phyloP scores from a whole-genome alignment of 805 yeast genomes.

The Ogataea parapolymorpha region DNA sequence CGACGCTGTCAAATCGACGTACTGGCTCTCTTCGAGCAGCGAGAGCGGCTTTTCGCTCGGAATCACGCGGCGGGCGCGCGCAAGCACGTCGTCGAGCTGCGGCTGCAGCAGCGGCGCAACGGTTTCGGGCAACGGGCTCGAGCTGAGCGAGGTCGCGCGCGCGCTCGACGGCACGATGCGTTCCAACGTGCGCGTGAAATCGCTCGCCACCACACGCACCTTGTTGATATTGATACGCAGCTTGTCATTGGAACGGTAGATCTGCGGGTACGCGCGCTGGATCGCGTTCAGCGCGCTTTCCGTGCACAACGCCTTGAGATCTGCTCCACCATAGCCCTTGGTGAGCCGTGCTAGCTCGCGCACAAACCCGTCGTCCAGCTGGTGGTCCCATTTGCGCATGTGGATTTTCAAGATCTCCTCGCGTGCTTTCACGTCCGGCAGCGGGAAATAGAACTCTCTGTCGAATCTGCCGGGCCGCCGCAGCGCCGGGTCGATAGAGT shows the following conservation, averaged over 20 bases:
- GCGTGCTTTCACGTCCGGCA: slow-evolving; percentile 81
- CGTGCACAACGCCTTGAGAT: slow-evolving; percentile 87
- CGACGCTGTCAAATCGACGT: slow-evolving; percentile 46
- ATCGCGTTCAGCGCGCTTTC: slow-evolving; percentile 93
- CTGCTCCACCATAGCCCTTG: slow-evolving; percentile 98
- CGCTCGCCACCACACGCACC: slow-evolving; percentile 73
- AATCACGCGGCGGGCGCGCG: slow-evolving; percentile 51
- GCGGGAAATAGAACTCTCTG: slow-evolving; percentile 92
- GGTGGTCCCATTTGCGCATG: slow-evolving; percentile 85
- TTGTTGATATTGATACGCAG: slow-evolving; percentile 66
- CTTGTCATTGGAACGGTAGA: slow-evolving; percentile 72
- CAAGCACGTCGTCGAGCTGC: slow-evolving; percentile 45
- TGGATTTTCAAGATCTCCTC: slow-evolving; percentile 78
- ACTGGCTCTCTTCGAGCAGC: slow-evolving; percentile 66
- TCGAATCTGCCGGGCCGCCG: slow-evolving; percentile 97
- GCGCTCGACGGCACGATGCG: slow-evolving; percentile 92
- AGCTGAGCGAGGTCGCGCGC: slow-evolving; percentile 64
- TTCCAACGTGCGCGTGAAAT: slow-evolving; percentile 80
- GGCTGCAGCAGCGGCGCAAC: slow-evolving; percentile 60
- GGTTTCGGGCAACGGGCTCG: slow-evolving; percentile 76
- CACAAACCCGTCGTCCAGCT: slow-evolving; percentile 54
- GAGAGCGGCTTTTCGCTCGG: slow-evolving; percentile 58
- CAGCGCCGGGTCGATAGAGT: slow-evolving; percentile 96
- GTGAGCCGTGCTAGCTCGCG: slow-evolving; percentile 72
- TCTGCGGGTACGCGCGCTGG: slow-evolving; percentile 91